Base-by-base conservation (phyloP, 106 monocot genomes). In the Allium sativum region DNA sequence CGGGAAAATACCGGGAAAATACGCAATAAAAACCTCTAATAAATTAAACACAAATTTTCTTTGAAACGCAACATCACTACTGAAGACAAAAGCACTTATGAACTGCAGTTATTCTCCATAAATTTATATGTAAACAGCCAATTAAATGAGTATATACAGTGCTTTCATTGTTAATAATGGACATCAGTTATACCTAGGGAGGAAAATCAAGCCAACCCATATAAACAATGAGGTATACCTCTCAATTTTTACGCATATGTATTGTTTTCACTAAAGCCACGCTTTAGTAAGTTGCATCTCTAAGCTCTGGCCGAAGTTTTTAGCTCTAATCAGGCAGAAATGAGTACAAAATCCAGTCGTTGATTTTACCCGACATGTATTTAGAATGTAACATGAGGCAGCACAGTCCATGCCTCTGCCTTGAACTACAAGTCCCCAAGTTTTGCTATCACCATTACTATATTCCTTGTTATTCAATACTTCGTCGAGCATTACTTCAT, bases 361-460 rank as follows among this genome's bases (percentile, higher is more conserved):
- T 8, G 88, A 88, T n/a, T 40, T 45, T 8, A 89, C 89, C 10
- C 82, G 61, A 67, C 73, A 78, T 2, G 93, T 93, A 53, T 80
- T 69, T 15, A 93, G 82, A 9, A 93, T 74, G 68, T 89, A 93
- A 65, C 88, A 89, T 0, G 85, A 83, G 0, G 85, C 67, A 10
- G 73, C 68, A 60, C 76, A 71, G 6, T 83, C 80, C 65, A 67
- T 61, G 40, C 88, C 82, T 21, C 80, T 48, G n/a, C 84, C 89
- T 52, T 93, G 93, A 9, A 85, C 75, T 7, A 85, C 66, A 40
- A 93, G 18, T 0, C 93, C 93, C 84, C 82, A 88, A 48, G 40
- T 65, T 10, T 41, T 18, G 51, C 52, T 65, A 10, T 40, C 10
- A 7, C 58, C 22, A 31, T 40, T 40, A 9, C 21, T 58, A 58